phyloP scores from a whole-genome alignment of 1,284 basidiomycete genomes.

The Ustilago sp. region DNA sequence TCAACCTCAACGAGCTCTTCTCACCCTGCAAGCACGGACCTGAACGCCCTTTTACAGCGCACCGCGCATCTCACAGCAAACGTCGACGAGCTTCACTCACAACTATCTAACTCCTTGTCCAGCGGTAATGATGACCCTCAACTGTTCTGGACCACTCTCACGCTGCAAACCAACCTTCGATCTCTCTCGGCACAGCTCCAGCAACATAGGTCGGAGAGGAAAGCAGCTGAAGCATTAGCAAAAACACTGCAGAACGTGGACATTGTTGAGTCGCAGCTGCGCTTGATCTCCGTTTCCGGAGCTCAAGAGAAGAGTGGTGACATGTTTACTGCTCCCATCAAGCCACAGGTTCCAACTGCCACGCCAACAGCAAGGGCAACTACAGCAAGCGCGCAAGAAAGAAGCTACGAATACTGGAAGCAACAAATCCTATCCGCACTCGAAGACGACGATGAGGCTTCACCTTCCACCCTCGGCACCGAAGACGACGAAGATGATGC shows the following conservation, averaged over 20 bases:
- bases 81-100: conserved; percentile 19
- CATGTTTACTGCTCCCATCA: conserved; percentile 28
- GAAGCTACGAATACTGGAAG: conserved; percentile 28
- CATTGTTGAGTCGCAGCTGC: conserved; percentile 27
- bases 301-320: neutral
- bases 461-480: conserved; percentile 1
- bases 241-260: conserved; percentile 34
- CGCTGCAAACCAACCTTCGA: conserved; percentile 33
- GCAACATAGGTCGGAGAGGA: neutral
- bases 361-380: neutral
- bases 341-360: neutral
- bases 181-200: conserved; percentile 18
- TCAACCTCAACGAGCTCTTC: conserved; percentile 6
- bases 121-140: conserved; percentile 15
- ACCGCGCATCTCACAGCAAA: conserved; percentile 8
- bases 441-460: conserved; percentile 15
- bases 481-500: conserved; percentile 16
- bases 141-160: conserved; percentile 40
- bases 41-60: conserved; percentile 14
- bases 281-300: conserved; percentile 15
- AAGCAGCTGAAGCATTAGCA: conserved; percentile 12
- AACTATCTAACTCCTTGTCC: neutral
- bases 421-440: conserved; percentile 20
- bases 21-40: conserved; percentile 1
- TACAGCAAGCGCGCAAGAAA: neutral